These are phyloP conservation scores for Sporisorium scitamineum DNA, from an alignment of 1,284 basidiomycete species.

Conservation along the genomic window DNA sequence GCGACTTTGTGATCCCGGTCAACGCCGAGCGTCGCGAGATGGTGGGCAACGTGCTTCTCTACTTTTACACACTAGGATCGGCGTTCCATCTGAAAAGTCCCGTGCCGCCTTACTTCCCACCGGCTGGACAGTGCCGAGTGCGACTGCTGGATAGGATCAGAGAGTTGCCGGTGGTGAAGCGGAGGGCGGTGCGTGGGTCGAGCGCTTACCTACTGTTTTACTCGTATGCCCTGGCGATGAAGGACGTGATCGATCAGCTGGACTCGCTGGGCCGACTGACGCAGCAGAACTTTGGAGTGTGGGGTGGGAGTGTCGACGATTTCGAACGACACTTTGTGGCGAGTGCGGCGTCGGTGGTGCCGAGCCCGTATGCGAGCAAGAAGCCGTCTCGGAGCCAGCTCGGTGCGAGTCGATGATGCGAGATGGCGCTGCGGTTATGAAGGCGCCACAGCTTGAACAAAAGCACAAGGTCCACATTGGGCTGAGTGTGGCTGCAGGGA, in stretches of 20 bases:
- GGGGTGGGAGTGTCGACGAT: conserved; percentile 52
- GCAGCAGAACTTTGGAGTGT: conserved; percentile 60
- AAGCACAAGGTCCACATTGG: no score
- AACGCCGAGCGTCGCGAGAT: conserved; percentile 82
- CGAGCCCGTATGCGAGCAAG: conserved; percentile 33
- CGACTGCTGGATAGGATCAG: conserved; percentile 73
- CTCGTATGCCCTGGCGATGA: conserved; percentile 91
- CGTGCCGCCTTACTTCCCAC: conserved; percentile 92
- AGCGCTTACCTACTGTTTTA: conserved; percentile 90
- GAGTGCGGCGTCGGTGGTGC: conserved; percentile 19
- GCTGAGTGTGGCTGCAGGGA: background rate
- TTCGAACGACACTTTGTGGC: conserved; percentile 58
- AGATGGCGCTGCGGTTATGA: background rate
- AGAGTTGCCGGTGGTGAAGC: conserved; percentile 82
- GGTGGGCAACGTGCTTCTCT: conserved; percentile 88
- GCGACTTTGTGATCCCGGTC: conserved; percentile 84
- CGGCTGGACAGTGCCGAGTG: conserved; percentile 83
- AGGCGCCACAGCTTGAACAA: no score
- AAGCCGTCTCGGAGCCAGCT: conserved; percentile 27
- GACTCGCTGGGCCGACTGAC: conserved; percentile 53
- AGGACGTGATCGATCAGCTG: conserved; percentile 60
- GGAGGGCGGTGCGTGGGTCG: conserved; percentile 72
- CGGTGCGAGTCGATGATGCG: conserved; percentile 4
- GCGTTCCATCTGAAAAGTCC: conserved; percentile 90
- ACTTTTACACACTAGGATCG: conserved; percentile 86